phyloP scores from a whole-genome alignment of 805 yeast species.

The Metschnikowia shivogae region DNA sequence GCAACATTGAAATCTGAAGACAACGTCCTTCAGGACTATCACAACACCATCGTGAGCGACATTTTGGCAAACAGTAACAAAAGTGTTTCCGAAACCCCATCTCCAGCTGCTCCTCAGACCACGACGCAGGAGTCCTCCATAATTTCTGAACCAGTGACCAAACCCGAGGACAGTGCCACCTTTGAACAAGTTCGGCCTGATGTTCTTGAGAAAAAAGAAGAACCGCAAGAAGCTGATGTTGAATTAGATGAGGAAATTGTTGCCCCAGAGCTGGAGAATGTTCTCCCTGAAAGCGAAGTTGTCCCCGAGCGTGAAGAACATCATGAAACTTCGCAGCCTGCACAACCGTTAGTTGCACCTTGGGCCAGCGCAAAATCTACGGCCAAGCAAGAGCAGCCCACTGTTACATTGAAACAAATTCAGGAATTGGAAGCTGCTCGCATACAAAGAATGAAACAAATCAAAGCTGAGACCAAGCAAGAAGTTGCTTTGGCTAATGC shows the following conservation, averaged over 20 bases:
- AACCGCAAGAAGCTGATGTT: too few relatives aligned
- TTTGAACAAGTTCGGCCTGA: too few relatives aligned
- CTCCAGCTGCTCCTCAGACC: background rate
- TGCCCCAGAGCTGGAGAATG: too few relatives aligned
- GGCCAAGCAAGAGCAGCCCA: slow-evolving; percentile 25
- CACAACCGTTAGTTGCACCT: slow-evolving; percentile 39
- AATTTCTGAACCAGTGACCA: too few relatives aligned
- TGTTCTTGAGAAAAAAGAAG: too few relatives aligned
- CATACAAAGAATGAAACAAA: slow-evolving; percentile 34
- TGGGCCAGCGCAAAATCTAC: slow-evolving; percentile 41
- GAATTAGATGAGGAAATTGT: too few relatives aligned
- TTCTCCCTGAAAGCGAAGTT: background rate
- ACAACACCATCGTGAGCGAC: slow-evolving; percentile 38
- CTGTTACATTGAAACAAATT: slow-evolving; percentile 48
- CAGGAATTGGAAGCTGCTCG: slow-evolving; percentile 48
- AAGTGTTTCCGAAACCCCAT: background rate
- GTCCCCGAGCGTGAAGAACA: background rate
- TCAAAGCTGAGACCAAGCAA: slow-evolving; percentile 34
- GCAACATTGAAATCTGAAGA: slow-evolving; percentile 17
- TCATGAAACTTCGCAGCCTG: background rate
- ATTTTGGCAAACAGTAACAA: slow-evolving; percentile 22
- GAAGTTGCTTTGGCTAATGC: slow-evolving; percentile 17
- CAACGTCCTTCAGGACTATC: slow-evolving; percentile 35
- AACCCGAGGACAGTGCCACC: too few relatives aligned
- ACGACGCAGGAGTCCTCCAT: background rate